Percentiles rank a stretch among this genome's conserved stretches.
Conservation (phyloP, 2,329 filamentous ascomycete genomes). For the Fusarium albosuccineum region DNA sequence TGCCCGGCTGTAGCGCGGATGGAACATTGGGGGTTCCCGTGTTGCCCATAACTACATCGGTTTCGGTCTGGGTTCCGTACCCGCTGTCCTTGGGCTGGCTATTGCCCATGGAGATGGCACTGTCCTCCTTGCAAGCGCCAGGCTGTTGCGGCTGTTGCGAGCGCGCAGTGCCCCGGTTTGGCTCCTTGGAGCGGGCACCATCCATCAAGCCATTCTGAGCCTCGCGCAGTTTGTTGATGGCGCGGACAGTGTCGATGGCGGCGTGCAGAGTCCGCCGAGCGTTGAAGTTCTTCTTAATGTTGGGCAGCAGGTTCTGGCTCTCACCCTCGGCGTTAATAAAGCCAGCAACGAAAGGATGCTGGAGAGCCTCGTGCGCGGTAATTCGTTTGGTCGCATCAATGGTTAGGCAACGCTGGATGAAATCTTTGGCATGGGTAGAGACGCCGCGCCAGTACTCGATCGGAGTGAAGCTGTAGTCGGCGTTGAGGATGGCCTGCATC, state of each 20-base stretch:
- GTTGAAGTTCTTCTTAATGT: conserved; percentile 82
- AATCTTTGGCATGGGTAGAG: conserved; percentile 86
- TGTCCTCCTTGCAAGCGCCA: conserved; percentile 58
- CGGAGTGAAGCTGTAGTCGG: conserved; percentile 96
- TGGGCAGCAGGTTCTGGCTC: conserved; percentile 74
- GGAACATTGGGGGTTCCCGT: conserved; percentile 57
- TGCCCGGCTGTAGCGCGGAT: conserved; percentile 66
- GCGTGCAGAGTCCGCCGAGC: conserved; percentile 76
- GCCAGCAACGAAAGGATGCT: conserved; percentile 74
- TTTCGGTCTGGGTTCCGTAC: conserved; percentile 59
- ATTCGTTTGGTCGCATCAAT: conserved; percentile 89
- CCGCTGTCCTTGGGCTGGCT: conserved; percentile 60
- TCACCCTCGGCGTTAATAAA: conserved; percentile 61
- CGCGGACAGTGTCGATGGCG: conserved; percentile 77
- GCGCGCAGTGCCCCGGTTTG: conserved; percentile 52
- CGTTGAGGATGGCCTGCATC: conserved; percentile 98
- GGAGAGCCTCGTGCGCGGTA: conserved; percentile 85
- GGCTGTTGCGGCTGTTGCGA: conserved; percentile 30
- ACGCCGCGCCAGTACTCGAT: conserved; percentile 97
- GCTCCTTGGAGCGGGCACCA: conserved; percentile 67
- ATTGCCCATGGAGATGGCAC: conserved; percentile 56
- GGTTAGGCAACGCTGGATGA: conserved; percentile 92
- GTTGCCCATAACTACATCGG: conserved; percentile 62
- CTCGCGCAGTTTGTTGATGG: conserved; percentile 78
- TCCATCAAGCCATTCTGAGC: conserved; percentile 73